These are phyloP conservation scores for Coniferiporia sulphurascens DNA, from an alignment of 1,284 basidiomycete species.

Conservation along the genomic window DNA sequence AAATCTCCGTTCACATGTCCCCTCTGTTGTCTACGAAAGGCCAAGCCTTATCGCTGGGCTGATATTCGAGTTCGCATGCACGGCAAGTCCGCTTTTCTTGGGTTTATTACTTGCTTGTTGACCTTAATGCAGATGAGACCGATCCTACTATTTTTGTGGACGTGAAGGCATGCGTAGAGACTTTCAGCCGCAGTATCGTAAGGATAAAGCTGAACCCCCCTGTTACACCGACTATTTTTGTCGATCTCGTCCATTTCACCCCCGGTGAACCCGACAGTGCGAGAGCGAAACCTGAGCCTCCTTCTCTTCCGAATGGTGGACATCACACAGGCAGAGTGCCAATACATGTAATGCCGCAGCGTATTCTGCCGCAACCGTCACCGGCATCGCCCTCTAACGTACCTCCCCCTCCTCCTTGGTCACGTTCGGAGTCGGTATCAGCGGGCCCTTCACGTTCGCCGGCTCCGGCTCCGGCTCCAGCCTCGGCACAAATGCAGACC, in stretches of 20 bases:
- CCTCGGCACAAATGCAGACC: background rate
- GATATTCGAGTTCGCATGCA: slow-evolving; percentile 66
- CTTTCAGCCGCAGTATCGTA: slow-evolving; percentile 64
- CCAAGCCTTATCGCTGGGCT: slow-evolving; percentile 59
- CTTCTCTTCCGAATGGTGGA: background rate
- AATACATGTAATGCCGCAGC: slow-evolving; percentile 32
- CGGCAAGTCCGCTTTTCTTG: slow-evolving; percentile 40
- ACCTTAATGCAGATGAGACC: slow-evolving; percentile 32
- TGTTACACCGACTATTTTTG: slow-evolving; percentile 61
- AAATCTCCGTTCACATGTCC: slow-evolving; percentile 57
- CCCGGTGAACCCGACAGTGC: slow-evolving; percentile 41
- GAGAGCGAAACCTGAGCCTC: background rate
- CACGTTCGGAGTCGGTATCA: slow-evolving; percentile 1
- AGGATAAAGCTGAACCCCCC: slow-evolving; percentile 62
- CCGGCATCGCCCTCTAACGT: slow-evolving; percentile 30
- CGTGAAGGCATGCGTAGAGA: slow-evolving; percentile 66
- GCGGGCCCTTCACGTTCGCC: background rate
- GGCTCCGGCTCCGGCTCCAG: background rate
- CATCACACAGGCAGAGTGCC: slow-evolving; percentile 23
- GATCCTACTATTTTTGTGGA: slow-evolving; percentile 56
- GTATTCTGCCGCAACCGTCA: slow-evolving; percentile 29
- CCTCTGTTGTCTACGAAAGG: slow-evolving; percentile 69
- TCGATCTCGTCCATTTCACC: slow-evolving; percentile 65
- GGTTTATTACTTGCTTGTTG: slow-evolving; percentile 4
- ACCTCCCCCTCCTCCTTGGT: slow-evolving; percentile 65